Percentiles rank a stretch among this genome's conserved stretches.
These are phyloP conservation scores for Erucastrum elatum DNA, from an alignment of 345 rosid genomes.

Conservation along the genomic window DNA sequence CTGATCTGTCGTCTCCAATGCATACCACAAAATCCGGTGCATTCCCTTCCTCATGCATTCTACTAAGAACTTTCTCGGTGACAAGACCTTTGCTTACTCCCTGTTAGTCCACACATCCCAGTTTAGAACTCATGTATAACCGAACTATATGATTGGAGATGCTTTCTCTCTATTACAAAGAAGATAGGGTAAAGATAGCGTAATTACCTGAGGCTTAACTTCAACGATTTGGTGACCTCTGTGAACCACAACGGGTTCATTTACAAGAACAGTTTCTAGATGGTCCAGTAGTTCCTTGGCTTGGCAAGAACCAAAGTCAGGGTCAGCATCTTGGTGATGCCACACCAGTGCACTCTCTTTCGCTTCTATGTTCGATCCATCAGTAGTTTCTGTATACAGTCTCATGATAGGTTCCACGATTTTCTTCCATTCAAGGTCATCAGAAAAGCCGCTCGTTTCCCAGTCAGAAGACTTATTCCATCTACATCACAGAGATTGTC, in stretches of 20 bases:
- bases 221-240: slow-evolving; percentile 67
- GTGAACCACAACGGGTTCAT: slow-evolving; percentile 60
- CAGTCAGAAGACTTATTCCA: slow-evolving; percentile 50
- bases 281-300: slow-evolving; percentile 67
- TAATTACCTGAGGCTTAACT: slow-evolving; percentile 66
- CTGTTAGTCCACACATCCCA: slow-evolving; percentile 33
- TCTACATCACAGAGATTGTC: slow-evolving; percentile 36
- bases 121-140: background rate
- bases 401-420: slow-evolving; percentile 57
- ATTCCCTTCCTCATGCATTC: slow-evolving; percentile 42
- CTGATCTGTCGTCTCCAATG: slow-evolving; percentile 69
- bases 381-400: slow-evolving; percentile 61
- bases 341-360: slow-evolving; percentile 73
- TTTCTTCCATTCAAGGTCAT: slow-evolving; percentile 60
- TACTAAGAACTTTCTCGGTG: slow-evolving; percentile 48
- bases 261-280: slow-evolving; percentile 63
- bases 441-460: slow-evolving; percentile 48
- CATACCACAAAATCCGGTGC: slow-evolving; percentile 55
- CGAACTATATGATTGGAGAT: too few relatives aligned
- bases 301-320: slow-evolving; percentile 63
- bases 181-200: background rate
- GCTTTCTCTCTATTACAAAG: too few relatives aligned
- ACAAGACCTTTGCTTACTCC: slow-evolving; percentile 60
- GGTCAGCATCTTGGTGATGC: slow-evolving; percentile 71
- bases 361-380: slow-evolving; percentile 63